These are phyloP conservation scores for Zizania latifolia DNA, from an alignment of 176 grass and related monocot species.

Conservation along the genomic window DNA sequence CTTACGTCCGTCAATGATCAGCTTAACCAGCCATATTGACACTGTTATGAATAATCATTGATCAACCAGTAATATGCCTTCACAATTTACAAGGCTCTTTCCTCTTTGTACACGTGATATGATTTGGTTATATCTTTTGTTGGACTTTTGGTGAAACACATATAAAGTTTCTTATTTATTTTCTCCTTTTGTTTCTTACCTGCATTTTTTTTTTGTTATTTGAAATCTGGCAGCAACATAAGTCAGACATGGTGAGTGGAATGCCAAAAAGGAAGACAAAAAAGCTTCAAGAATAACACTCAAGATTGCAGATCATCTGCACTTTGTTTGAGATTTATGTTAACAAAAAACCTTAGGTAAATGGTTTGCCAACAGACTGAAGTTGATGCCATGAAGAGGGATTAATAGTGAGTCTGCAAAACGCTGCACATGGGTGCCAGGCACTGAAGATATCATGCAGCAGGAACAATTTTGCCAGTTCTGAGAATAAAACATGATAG, in stretches of 20 bases:
- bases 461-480: not conserved
- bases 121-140: conserved; percentile 15
- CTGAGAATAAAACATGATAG: not conserved
- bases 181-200: not conserved
- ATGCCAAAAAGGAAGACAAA: conserved; percentile 26
- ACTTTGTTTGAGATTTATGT: conserved; percentile 14
- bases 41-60: not conserved
- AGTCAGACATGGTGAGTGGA: conserved; percentile 21
- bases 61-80: not conserved
- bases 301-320: not conserved
- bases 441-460: not conserved
- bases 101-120: not conserved
- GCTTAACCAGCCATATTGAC: not conserved
- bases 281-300: conserved; percentile 32
- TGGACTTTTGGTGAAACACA: not conserved
- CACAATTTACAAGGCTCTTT: not conserved
- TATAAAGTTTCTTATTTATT: not conserved
- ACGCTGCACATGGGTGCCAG: not conserved
- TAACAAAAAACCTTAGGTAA: not conserved
- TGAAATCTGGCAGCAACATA: conserved; percentile 36
- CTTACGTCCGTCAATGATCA: not conserved
- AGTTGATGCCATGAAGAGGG: not conserved
- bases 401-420: not conserved
- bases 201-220: not conserved
- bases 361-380: not conserved